Percentiles rank a stretch among this genome's conserved stretches.
These are phyloP conservation scores for Anthracocystis setariae DNA, from an alignment of 1,284 basidiomycete species.

Conservation along the genomic window DNA sequence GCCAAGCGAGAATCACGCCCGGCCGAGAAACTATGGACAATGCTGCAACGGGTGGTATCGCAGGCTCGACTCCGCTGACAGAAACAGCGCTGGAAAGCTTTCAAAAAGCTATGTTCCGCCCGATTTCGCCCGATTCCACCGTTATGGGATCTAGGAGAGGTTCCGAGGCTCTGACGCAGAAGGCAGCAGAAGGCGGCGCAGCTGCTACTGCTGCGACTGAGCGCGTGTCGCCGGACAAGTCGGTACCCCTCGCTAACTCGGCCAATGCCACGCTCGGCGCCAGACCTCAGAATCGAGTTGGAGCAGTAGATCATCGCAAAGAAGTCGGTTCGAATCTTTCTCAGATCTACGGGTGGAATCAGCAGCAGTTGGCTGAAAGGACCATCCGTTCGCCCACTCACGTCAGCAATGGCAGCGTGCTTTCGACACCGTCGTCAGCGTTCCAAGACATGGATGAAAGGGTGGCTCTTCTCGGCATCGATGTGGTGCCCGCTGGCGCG, in stretches of 20 bases:
- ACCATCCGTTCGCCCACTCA: not conserved
- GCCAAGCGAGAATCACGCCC: constrained; percentile 3
- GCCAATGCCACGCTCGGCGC: not conserved
- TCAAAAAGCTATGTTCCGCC: constrained; percentile 28
- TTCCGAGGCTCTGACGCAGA: constrained; percentile 45
- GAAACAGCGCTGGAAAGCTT: constrained; percentile 35
- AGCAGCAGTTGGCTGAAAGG: constrained; percentile 16
- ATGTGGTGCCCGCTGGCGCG: constrained; percentile 39
- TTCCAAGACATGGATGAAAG: constrained; percentile 35
- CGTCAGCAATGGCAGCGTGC: constrained; percentile 1
- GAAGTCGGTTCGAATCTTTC: constrained; percentile 31
- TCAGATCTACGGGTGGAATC: constrained; percentile 34
- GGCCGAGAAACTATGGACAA: constrained; percentile 2
- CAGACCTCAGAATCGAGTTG: constrained; percentile 1
- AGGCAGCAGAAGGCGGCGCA: constrained; percentile 17
- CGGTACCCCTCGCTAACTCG: not conserved
- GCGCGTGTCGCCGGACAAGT: not conserved
- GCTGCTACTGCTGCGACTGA: not conserved
- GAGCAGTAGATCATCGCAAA: constrained; percentile 8
- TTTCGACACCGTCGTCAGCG: not conserved
- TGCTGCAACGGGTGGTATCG: not conserved
- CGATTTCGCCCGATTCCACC: constrained; percentile 43
- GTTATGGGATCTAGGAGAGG: constrained; percentile 46
- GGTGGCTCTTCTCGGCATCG: constrained; percentile 44
- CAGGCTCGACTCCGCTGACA: constrained; percentile 27